Percentiles rank a stretch among this genome's conserved stretches.
These are phyloP conservation scores for Didymosphaeria variabile DNA, from an alignment of 2,329 filamentous ascomycete genomes.

Conservation along the genomic window DNA sequence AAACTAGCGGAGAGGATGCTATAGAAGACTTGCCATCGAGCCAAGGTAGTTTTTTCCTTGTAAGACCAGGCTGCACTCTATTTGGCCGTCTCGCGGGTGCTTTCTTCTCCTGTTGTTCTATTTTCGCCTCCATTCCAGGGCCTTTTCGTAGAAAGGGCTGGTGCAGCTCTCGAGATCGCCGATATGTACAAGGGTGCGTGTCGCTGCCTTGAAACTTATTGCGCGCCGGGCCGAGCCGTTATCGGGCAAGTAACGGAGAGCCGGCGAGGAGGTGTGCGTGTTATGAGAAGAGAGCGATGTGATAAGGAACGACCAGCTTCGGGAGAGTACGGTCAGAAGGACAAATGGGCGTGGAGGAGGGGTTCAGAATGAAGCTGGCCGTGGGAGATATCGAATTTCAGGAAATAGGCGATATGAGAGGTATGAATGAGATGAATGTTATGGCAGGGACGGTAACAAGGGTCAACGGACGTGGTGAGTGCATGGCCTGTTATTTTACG, in stretches of 20 bases:
- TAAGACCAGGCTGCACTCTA: slow-evolving; percentile 24
- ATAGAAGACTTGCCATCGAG: slow-evolving; percentile 35
- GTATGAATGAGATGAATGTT: slow-evolving; percentile 15
- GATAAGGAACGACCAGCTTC: slow-evolving; percentile 16
- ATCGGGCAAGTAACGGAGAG: not conserved
- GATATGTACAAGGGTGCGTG: not conserved
- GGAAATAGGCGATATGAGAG: slow-evolving; percentile 13
- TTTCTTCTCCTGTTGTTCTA: slow-evolving; percentile 7
- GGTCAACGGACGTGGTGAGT: too few relatives aligned
- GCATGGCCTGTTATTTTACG: not conserved
- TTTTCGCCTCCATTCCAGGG: slow-evolving; percentile 12
- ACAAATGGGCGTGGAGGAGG: not conserved
- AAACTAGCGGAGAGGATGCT: slow-evolving; percentile 14
- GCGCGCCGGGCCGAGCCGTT: not conserved
- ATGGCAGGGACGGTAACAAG: too few relatives aligned
- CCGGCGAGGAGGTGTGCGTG: not conserved
- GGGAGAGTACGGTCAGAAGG: slow-evolving; percentile 1
- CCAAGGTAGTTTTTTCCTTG: slow-evolving; percentile 40
- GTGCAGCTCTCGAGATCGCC: not conserved
- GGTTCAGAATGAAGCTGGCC: slow-evolving; percentile 16
- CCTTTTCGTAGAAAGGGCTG: not conserved
- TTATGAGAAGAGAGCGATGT: not conserved
- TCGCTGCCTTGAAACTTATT: not conserved
- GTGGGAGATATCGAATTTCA: slow-evolving; percentile 1
- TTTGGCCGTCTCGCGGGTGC: not conserved